Base-by-base conservation (phyloP, 2,329 filamentous ascomycete species). In the Neofusicoccum sp. region DNA sequence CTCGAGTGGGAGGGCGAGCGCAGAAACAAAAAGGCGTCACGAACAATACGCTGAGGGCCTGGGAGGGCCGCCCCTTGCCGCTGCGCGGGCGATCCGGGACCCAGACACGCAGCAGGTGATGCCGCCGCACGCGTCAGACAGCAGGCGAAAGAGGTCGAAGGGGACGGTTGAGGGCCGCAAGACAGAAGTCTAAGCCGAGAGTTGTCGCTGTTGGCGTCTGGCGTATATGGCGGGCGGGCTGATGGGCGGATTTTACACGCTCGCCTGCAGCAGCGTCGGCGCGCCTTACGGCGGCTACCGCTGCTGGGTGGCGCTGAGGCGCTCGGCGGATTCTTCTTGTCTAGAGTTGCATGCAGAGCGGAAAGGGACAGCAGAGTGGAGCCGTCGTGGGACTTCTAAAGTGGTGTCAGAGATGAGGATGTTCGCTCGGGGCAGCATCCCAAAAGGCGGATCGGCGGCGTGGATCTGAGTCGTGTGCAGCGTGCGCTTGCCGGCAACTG, bases 351-450 rank as follows among this genome's bases (percentile, higher is more conserved):
- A 31, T 56, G 52, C 36, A 22, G 49, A 43, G 54, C 39, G 54
- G 39, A 45, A 34, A 45, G 36, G 28, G 54, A 58, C 54, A 41
- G 54, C 54, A 34, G 54, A 58, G 54, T 58, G 54, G 54, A 58
- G 54, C 54, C 52, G 52, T 22, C 28, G 52, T 56, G 52, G 52
- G 52, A 58, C 37, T 45, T 54, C 31, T 9, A 41, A 43, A 37
- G 50, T 56, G 50, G 49, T 54, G 49, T 39, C 16, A 39, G 49
- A 56, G 50, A 56, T 56, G 50, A 58, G 45, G 54, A 58, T 58
- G 39, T 34, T 45, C 54, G 8, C 22, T 11, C 14, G 39, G 37
- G 34, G 52, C 6, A 14, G 28, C 16, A 4, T n/a, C 37, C 41
- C 54, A 12, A n/a, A 16, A 16, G 29, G 29, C n/a, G 12, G 39